Conservation (phyloP, 495 filamentous ascomycete genomes). For the Neohortaea acidophila region DNA sequence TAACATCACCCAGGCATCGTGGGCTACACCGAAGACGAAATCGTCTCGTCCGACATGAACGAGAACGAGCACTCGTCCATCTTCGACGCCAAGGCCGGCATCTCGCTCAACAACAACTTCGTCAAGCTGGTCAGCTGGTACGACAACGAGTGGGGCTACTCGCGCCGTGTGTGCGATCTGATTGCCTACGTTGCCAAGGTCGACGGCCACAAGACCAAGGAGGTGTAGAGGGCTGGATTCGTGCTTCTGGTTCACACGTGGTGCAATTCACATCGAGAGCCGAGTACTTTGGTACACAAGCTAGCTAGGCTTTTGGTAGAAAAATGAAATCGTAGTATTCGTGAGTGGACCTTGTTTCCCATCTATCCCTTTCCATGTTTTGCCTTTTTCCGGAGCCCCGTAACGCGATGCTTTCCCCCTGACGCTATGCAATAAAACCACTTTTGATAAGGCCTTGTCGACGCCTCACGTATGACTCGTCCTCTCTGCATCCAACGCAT, state of each 20-base stretch:
- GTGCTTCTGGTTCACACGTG: no score
- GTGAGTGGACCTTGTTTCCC: no score
- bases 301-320: no score
- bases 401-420: no score
- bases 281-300: no score
- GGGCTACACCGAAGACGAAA: slow-evolving; percentile 89
- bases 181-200: slow-evolving; percentile 84
- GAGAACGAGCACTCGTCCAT: slow-evolving; percentile 87
- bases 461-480: no score
- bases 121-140: slow-evolving; percentile 98
- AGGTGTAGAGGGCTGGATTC: slow-evolving; percentile 2
- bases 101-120: slow-evolving; percentile 94
- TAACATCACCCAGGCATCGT: slow-evolving; percentile 54
- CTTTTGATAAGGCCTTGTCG: no score
- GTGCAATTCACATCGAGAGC: no score
- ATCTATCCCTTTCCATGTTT: no score
- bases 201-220: slow-evolving; percentile 33
- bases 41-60: slow-evolving; percentile 87
- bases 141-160: slow-evolving; percentile 96
- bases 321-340: no score
- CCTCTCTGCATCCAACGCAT: slow-evolving; percentile 14
- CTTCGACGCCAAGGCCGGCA: slow-evolving; percentile 99
- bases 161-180: slow-evolving; percentile 94
- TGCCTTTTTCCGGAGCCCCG: no score
- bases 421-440: no score